phyloP scores from a whole-genome alignment of 257 asterid species.

The Linderniella brevidens region DNA sequence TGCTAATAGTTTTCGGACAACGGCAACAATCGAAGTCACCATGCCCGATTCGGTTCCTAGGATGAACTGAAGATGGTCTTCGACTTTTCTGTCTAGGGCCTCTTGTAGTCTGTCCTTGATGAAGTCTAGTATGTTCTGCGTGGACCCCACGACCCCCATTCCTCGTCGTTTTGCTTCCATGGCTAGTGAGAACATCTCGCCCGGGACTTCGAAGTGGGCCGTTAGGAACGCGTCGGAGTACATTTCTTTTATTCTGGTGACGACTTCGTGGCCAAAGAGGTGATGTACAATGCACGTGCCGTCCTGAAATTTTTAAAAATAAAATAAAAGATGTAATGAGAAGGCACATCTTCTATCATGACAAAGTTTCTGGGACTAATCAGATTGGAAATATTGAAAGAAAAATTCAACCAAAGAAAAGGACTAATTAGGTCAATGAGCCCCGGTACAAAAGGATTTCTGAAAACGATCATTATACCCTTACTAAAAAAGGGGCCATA shows the following conservation, averaged over 20 bases:
- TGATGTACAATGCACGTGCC: slow-evolving; percentile 97
- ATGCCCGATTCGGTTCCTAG: slow-evolving; percentile 96
- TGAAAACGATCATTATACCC: too few species aligned
- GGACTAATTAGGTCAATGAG: too few species aligned
- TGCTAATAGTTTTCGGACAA: slow-evolving; percentile 43
- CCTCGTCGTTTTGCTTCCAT: slow-evolving; percentile 92
- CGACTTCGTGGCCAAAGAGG: slow-evolving; percentile 90
- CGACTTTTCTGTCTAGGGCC: slow-evolving; percentile 54
- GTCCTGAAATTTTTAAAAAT: too few species aligned
- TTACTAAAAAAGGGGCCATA: too few species aligned
- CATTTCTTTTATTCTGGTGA: slow-evolving; percentile 63
- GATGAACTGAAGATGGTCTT: slow-evolving; percentile 90
- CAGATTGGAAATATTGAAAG: too few species aligned
- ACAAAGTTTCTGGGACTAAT: too few species aligned
- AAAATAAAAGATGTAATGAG: slow-evolving; percentile 1
- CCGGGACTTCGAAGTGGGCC: slow-evolving; percentile 97
- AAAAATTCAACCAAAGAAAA: too few species aligned
- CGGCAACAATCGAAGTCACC: slow-evolving; percentile 84
- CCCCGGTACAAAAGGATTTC: too few species aligned
- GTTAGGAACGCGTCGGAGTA: slow-evolving; percentile 85
- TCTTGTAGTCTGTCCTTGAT: slow-evolving; percentile 63
- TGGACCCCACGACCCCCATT: slow-evolving; percentile 96
- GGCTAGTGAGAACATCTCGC: slow-evolving; percentile 89
- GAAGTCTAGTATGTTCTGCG: slow-evolving; percentile 75
- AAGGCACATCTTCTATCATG: not conserved